These are phyloP conservation scores for Coemansia sp. DNA, from an alignment of 192 early-diverging fungal genomes.

Conservation along the genomic window DNA sequence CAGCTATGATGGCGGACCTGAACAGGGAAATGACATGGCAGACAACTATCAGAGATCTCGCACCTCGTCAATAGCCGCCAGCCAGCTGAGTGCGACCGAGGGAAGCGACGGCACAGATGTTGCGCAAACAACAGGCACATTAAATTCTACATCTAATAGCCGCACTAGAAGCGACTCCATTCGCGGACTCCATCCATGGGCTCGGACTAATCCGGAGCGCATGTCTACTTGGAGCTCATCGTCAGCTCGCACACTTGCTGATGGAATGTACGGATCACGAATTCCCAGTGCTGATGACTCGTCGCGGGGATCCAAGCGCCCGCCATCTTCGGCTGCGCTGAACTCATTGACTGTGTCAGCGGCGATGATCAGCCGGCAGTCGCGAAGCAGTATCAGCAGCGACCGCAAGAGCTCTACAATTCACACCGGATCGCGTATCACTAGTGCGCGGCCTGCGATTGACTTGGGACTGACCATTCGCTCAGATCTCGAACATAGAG, in stretches of 20 bases:
- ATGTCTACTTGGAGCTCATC: conserved; percentile 56
- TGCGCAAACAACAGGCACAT: conserved; percentile 2
- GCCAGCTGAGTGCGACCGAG: conserved; percentile 30
- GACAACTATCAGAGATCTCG: conserved; percentile 17
- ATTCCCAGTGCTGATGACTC: conserved; percentile 33
- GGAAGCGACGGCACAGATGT: conserved; percentile 19
- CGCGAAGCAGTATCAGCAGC: conserved; percentile 5
- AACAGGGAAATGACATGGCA: not conserved
- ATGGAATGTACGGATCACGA: conserved; percentile 21
- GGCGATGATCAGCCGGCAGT: conserved; percentile 22
- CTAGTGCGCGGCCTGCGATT: conserved; percentile 19
- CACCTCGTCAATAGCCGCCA: conserved; percentile 31
- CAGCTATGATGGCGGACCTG: not conserved
- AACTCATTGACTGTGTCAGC: conserved; percentile 36
- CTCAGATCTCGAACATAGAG: conserved; percentile 46
- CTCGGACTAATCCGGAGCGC: conserved; percentile 31
- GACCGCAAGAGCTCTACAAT: conserved; percentile 3
- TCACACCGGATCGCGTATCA: conserved; percentile 1
- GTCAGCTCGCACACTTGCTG: conserved; percentile 40
- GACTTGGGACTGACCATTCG: conserved; percentile 51
- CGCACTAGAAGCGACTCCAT: conserved; percentile 8
- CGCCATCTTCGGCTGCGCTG: conserved; percentile 31
- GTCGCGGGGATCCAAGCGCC: conserved; percentile 14
- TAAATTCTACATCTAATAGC: not conserved
- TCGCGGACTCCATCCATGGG: conserved; percentile 15